Evolutionary conservation across 768 basidiomycete species (phyloP).

Genomic region (Kwoniella dejecticola): DNA sequence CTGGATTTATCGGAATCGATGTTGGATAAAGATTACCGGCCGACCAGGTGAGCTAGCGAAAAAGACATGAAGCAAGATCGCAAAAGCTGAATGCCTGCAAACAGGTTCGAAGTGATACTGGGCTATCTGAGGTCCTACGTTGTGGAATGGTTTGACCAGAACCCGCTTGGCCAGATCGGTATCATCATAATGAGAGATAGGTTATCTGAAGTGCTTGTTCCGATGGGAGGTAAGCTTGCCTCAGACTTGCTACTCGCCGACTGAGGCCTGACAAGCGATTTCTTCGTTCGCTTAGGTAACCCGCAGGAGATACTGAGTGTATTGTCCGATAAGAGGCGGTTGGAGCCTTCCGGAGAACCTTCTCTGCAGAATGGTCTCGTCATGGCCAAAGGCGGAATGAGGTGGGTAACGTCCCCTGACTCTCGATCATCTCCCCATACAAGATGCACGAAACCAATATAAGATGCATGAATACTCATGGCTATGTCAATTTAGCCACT

Average conservation of each 20-base stretch:
- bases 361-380: slow-evolving; percentile 97
- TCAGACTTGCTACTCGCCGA: not conserved
- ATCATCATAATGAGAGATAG: slow-evolving; percentile 90
- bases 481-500: slow-evolving; percentile 71
- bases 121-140: slow-evolving; percentile 91
- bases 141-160: slow-evolving; percentile 98
- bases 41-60: slow-evolving; percentile 63
- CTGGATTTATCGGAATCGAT: slow-evolving; percentile 88
- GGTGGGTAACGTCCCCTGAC: slow-evolving; percentile 64
- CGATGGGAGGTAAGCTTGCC: slow-evolving; percentile 78
- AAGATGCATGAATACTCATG: no score
- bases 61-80: no score
- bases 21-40: slow-evolving; percentile 94
- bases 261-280: not conserved
- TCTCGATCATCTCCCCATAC: not conserved
- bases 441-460: no score
- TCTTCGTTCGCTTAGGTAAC: slow-evolving; percentile 65
- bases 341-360: slow-evolving; percentile 89
- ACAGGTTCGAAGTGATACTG: slow-evolving; percentile 79
- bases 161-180: slow-evolving; percentile 94
- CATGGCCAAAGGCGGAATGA: slow-evolving; percentile 92
- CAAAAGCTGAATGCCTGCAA: no score
- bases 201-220: slow-evolving; percentile 82
- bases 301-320: slow-evolving; percentile 91
- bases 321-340: slow-evolving; percentile 79